Evolutionary conservation across 106 monocot species (phyloP), one percentile per base, ranked within the genome.

Genomic region (Dactylorhiza incarnata): DNA sequence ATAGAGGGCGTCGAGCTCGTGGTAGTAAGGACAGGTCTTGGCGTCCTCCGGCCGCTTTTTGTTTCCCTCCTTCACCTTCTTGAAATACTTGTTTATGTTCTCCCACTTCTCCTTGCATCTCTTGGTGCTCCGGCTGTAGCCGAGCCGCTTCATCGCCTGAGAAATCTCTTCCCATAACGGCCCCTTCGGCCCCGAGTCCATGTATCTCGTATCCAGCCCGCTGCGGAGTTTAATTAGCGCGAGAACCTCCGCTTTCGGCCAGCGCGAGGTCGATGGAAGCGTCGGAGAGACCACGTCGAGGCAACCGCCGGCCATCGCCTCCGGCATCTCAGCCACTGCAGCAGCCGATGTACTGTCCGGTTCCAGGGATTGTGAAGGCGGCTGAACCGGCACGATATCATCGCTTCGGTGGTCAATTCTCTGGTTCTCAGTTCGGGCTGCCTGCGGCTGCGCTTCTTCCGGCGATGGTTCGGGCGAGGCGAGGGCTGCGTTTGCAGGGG

Each of bases 21-120:
- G 89, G 85, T 89, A 92, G 79, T 92, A 92, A n/a, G 92, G 92
- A 77, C 89, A 92, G 54, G 92, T 92, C 83, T 92, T 92, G 73
- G 87, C 78, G 62, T 92, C 92, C 78, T 89, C 89, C 5, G 89
- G 86, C 17, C 92, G 75, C 81, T 83, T 92, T 89, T 89, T 92
- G 81, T 85, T 92, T 72, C 89, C 87, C 85, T 92, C 92, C 81
- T 92, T 92, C 81, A 89, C 89, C 75, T 92, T 92, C 87, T 92
- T 92, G 87, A 83, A 92, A 77, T 92, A 92, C 81, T 92, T 92
- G 83, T 92, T 92, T 81, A 92, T 92, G 83, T 92, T 92, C 83
- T 92, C 92, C 92, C 92, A 92, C 79, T 92, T 92, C 85, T 92
- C 92, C 83, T 92, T 92, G 81, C 92, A 92, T 81, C 92, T 68